Conservation (phyloP, 2,329 filamentous ascomycete species). For the Diaporthe aspalathi region DNA sequence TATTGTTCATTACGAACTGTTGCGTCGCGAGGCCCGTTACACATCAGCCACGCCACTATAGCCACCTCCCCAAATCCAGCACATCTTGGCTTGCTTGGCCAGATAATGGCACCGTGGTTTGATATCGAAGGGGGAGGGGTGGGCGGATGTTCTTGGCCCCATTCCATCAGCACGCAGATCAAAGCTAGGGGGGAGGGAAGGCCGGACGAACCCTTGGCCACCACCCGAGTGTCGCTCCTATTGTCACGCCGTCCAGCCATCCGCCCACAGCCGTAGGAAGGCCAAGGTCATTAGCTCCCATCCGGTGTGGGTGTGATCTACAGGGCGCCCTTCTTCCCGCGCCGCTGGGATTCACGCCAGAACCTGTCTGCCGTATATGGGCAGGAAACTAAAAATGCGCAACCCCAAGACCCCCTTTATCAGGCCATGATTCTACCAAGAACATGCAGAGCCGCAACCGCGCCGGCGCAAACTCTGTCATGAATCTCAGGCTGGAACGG, state of each 20-base stretch:
- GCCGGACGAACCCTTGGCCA: slow-evolving; percentile 14
- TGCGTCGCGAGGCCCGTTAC: background rate
- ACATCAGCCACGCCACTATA: background rate
- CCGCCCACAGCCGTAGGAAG: background rate
- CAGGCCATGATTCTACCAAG: slow-evolving; percentile 22
- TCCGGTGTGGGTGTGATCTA: slow-evolving; percentile 15
- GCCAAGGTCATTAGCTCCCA: slow-evolving; percentile 17
- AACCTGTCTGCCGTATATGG: background rate
- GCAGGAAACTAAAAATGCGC: background rate
- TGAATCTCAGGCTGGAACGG: background rate
- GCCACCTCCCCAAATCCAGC: background rate
- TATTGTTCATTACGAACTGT: too few species aligned
- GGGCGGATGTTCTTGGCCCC: background rate
- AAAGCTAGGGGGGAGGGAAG: background rate
- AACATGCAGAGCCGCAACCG: slow-evolving; percentile 8
- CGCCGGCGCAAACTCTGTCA: background rate
- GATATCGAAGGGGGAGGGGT: slow-evolving; percentile 1
- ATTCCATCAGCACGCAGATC: slow-evolving; percentile 1
- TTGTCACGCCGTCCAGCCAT: background rate
- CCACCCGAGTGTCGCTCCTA: background rate
- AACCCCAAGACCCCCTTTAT: slow-evolving; percentile 25
- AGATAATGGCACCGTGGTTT: background rate
- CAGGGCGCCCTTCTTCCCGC: background rate
- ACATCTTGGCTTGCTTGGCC: slow-evolving; percentile 10
- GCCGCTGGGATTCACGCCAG: background rate